Percentiles rank a stretch among this genome's conserved stretches.
Evolutionary conservation across 495 filamentous ascomycete species (phyloP).

Genomic region (Immersiella caudata): DNA sequence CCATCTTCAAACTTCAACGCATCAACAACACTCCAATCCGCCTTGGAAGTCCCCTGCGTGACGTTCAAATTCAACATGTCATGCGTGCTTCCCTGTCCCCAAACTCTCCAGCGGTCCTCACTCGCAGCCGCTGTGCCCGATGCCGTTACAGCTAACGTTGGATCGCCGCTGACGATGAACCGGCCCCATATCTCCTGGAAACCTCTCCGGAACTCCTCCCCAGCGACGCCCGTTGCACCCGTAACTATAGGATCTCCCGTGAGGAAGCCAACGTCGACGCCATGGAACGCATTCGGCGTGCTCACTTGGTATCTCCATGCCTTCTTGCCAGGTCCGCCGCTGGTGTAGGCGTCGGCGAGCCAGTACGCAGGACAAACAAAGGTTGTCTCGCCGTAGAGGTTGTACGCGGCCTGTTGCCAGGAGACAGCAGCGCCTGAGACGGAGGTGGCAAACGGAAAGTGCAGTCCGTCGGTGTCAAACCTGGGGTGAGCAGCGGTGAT

Average conservation of each 20-base stretch:
- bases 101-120: slow-evolving; percentile 26
- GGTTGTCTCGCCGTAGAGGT: slow-evolving; percentile 63
- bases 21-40: slow-evolving; percentile 53
- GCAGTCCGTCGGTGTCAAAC: slow-evolving; percentile 34
- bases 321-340: not conserved
- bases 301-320: slow-evolving; percentile 65
- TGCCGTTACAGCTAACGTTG: slow-evolving; percentile 39
- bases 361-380: slow-evolving; percentile 67
- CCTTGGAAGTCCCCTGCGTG: slow-evolving; percentile 46
- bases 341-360: slow-evolving; percentile 60
- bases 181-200: slow-evolving; percentile 50
- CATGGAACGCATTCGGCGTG: slow-evolving; percentile 58
- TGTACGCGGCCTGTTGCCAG: slow-evolving; percentile 45
- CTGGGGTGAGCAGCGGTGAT: slow-evolving; percentile 15
- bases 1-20: slow-evolving; percentile 60
- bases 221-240: slow-evolving; percentile 20
- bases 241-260: slow-evolving; percentile 12
- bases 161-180: slow-evolving; percentile 57
- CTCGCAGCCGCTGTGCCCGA: slow-evolving; percentile 30
- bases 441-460: slow-evolving; percentile 29
- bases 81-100: slow-evolving; percentile 37
- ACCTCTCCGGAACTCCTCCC: slow-evolving; percentile 34
- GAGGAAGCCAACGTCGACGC: slow-evolving; percentile 47
- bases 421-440: slow-evolving; percentile 28
- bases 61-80: slow-evolving; percentile 56